A percentile compares a stretch with the other conserved stretches of the same genome.
Evolutionary conservation across 2,329 filamentous ascomycete species (phyloP).

Genomic region (Dichotomopilus funicola): DNA sequence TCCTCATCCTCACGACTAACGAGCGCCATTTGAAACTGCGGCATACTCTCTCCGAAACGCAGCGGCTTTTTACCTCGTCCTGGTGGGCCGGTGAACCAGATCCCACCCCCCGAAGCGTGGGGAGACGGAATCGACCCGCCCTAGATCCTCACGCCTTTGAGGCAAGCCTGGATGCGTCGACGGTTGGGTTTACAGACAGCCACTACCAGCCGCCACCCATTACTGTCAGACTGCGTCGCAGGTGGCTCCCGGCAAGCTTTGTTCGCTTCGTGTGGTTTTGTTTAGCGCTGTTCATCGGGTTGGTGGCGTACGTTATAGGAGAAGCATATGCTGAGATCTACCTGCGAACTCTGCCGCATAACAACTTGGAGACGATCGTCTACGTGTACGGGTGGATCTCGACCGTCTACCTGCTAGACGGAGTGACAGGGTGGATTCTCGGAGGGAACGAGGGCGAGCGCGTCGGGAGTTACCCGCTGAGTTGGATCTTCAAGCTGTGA

Average conservation of each 20-base stretch:
- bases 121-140: conserved; percentile 34
- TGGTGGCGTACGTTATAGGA: conserved; percentile 61
- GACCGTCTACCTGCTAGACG: conserved; percentile 59
- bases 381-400: conserved; percentile 66
- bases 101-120: conserved; percentile 35
- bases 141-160: conserved; percentile 34
- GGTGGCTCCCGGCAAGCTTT: conserved; percentile 60
- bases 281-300: conserved; percentile 53
- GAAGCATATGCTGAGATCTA: conserved; percentile 66
- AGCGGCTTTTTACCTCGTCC: conserved; percentile 59
- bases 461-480: conserved; percentile 63
- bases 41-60: conserved; percentile 57
- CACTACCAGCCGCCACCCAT: conserved; percentile 23
- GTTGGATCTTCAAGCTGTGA: conserved; percentile 65
- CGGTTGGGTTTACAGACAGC: conserved; percentile 19
- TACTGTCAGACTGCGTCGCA: conserved; percentile 39
- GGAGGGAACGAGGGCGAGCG: conserved; percentile 59
- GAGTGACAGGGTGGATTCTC: conserved; percentile 59
- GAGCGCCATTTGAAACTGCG: conserved; percentile 57
- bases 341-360: conserved; percentile 58
- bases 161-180: conserved; percentile 27
- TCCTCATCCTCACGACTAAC: conserved; percentile 56
- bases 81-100: conserved; percentile 59
- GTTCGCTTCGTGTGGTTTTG: conserved; percentile 66
- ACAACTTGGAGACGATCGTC: conserved; percentile 58